Base-by-base conservation (phyloP, 1,139 yeast genomes). In the Blastobotrys apis region DNA sequence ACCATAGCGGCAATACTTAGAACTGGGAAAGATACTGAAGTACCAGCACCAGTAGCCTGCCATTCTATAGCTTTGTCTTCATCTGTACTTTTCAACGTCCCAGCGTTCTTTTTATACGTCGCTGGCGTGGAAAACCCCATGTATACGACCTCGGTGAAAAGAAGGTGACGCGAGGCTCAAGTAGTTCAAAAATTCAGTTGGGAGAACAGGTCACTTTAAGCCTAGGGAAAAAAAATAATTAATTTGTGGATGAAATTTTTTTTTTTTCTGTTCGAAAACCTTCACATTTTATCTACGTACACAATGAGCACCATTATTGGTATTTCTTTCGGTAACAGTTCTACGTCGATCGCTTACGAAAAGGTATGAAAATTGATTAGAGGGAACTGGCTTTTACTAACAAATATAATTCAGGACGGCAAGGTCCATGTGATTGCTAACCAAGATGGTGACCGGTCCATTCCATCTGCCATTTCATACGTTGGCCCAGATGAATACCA, bases 381-480 rank as follows among this genome's bases (percentile, higher is more conserved):
- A 23, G 26, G 29, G 56, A 51, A 25, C 20, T 50, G 17, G 16
- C n/a, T 31, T n/a, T n/a, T n/a, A n/a, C n/a, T n/a, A n/a, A n/a
- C n/a, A n/a, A 23, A 23, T 10, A 23, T 6, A 23, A 23, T 6
- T 23, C 26, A 23, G 62, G 97, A 90, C 58, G 95, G 95, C 48
- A 86, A 84, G 66, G 94, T 88, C 50, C 97, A 92, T 63, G 95
- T 92, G 54, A 92, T 92, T 66, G 98, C 98, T 57, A 92, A 92
- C 78, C 97, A 94, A 58, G 98, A 92, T 64, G 99, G 99, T 66
- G 98, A 94, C 70, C 88, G 98, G 72, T 78, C 94, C 51, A 92
- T 92, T 63, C 96, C 97, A 52, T 84, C 97, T 20, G 85, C 85
- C 47, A 75, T 92, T 53, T 82, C 97, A 13, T 92, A 90, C 66